These are phyloP conservation scores for Cyberlindnera sargentensis DNA, from an alignment of 805 yeast species.

Conservation along the genomic window DNA sequence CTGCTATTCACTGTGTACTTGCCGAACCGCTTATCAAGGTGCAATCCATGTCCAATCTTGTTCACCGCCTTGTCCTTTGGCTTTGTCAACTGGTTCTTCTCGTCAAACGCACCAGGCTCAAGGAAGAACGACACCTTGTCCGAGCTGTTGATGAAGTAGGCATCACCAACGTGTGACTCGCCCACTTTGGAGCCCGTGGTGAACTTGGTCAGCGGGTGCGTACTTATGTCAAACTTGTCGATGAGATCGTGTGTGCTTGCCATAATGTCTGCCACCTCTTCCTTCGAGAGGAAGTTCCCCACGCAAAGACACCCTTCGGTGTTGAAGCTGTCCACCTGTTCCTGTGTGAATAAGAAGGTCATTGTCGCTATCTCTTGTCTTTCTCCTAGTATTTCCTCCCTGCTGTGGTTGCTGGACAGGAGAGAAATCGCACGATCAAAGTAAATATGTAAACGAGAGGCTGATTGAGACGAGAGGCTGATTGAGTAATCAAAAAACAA, in stretches of 20 bases:
- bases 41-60: constrained; percentile 77
- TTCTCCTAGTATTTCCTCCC: no score
- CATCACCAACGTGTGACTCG: constrained; percentile 62
- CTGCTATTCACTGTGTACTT: constrained; percentile 44
- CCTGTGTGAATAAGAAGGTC: constrained; percentile 10
- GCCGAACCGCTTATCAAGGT: constrained; percentile 43
- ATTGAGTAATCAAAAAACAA: no score
- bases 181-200: constrained; percentile 43
- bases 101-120: constrained; percentile 62
- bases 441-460: no score
- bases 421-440: no score
- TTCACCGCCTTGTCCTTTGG: constrained; percentile 56
- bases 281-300: constrained; percentile 42
- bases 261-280: constrained; percentile 35
- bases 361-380: no score
- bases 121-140: constrained; percentile 65
- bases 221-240: constrained; percentile 39
- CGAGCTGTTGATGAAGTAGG: constrained; percentile 60
- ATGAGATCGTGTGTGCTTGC: constrained; percentile 39
- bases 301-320: constrained; percentile 57
- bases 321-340: constrained; percentile 44
- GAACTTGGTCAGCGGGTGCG: constrained; percentile 67
- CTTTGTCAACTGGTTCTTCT: constrained; percentile 40
- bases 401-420: no score
- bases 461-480: no score